These are phyloP conservation scores for Coprinellus micaceus DNA, from an alignment of 768 basidiomycete species.

Conservation along the genomic window DNA sequence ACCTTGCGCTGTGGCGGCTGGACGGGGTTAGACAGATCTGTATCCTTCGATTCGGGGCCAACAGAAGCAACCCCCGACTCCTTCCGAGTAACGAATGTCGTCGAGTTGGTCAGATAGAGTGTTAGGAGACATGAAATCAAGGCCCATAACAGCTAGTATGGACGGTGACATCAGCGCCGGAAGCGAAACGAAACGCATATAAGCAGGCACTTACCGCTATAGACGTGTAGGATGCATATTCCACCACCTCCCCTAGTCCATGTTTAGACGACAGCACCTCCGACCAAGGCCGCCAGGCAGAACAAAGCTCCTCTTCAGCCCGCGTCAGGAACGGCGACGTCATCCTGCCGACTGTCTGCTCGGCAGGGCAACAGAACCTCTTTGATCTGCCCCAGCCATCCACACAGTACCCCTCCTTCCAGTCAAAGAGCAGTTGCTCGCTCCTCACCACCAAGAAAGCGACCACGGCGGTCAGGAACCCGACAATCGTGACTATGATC, in stretches of 20 bases:
- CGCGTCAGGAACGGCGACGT: conserved; percentile 21
- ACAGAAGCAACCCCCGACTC: conserved; percentile 61
- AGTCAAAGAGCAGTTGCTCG: conserved; percentile 88
- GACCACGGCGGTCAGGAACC: conserved; percentile 77
- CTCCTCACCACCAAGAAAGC: conserved; percentile 84
- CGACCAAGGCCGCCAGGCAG: conserved; percentile 76
- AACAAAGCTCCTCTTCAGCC: conserved; percentile 43
- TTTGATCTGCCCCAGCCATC: conserved; percentile 68
- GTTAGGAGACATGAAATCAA: conserved; percentile 75
- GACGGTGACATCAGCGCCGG: not conserved
- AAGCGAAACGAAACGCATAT: conserved; percentile 2
- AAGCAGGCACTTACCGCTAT: conserved; percentile 58
- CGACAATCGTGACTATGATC: conserved; percentile 86
- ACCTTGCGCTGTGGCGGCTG: conserved; percentile 53
- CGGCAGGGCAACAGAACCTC: conserved; percentile 73
- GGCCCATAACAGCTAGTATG: conserved; percentile 64
- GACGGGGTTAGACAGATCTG: conserved; percentile 25
- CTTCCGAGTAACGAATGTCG: conserved; percentile 83
- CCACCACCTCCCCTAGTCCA: conserved; percentile 41
- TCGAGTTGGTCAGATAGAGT: conserved; percentile 82
- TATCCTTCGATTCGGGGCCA: conserved; percentile 38
- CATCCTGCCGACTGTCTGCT: not conserved
- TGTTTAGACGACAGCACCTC: conserved; percentile 40
- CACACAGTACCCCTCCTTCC: conserved; percentile 87
- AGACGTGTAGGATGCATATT: conserved; percentile 65